Conservation (phyloP, 2,329 filamentous ascomycete species). For the Stemphylium vesicarium region DNA sequence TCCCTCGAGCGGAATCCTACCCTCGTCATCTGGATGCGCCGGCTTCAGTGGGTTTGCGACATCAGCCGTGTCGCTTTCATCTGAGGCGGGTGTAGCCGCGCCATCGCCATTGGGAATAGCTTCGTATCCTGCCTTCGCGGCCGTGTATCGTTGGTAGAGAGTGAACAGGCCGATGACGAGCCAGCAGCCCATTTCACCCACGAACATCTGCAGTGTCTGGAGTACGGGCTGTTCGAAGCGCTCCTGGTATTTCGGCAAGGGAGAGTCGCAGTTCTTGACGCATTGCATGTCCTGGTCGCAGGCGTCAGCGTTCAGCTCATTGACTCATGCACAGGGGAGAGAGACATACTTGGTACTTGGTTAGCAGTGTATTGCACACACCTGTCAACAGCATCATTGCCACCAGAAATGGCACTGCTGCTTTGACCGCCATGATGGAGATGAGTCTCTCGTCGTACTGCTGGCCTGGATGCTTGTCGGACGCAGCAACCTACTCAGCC, state of each 20-base stretch:
- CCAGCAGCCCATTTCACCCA: slow-evolving; percentile 96
- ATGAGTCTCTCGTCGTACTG: slow-evolving; percentile 4
- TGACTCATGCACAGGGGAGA: neutral
- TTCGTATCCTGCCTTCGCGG: slow-evolving; percentile 66
- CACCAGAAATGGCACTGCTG: slow-evolving; percentile 82
- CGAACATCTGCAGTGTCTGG: slow-evolving; percentile 96
- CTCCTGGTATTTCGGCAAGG: slow-evolving; percentile 68
- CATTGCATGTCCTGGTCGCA: slow-evolving; percentile 86
- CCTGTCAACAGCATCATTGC: slow-evolving; percentile 96
- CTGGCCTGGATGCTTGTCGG: slow-evolving; percentile 14
- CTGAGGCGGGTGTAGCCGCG: slow-evolving; percentile 49
- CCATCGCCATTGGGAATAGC: slow-evolving; percentile 59
- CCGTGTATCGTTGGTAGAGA: slow-evolving; percentile 66
- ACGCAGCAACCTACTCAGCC: neutral
- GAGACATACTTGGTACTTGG: slow-evolving; percentile 83
- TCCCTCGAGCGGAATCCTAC: slow-evolving; percentile 69
- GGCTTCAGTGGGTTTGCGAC: slow-evolving; percentile 60
- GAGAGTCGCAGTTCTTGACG: slow-evolving; percentile 82
- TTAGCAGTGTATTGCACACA: slow-evolving; percentile 95
- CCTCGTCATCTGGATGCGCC: slow-evolving; percentile 58
- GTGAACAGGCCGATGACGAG: slow-evolving; percentile 77
- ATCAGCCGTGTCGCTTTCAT: slow-evolving; percentile 53
- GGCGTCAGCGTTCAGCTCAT: slow-evolving; percentile 25
- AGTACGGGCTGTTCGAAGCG: slow-evolving; percentile 94
- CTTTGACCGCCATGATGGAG: slow-evolving; percentile 70